These are phyloP conservation scores for Globisporangium radiosum DNA, from an alignment of 352 stramenopile species.

Conservation along the genomic window DNA sequence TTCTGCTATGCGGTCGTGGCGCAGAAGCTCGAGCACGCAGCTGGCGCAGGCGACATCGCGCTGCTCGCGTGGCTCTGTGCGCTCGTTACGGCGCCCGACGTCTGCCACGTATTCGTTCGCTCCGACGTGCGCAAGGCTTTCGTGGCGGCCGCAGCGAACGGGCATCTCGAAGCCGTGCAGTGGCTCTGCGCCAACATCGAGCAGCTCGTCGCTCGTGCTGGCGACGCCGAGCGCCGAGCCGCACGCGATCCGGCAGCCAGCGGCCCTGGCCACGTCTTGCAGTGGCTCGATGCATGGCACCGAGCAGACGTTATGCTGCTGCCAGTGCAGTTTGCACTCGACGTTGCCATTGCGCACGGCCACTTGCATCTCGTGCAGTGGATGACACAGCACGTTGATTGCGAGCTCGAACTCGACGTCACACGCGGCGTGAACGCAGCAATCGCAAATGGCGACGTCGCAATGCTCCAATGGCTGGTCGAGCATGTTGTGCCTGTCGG, in stretches of 20 bases:
- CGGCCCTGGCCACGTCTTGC: conserved; percentile 15
- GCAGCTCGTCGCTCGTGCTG: not conserved
- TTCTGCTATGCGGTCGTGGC: not conserved
- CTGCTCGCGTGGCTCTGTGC: not conserved
- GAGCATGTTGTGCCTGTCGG: too few relatives aligned
- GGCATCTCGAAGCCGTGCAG: not conserved
- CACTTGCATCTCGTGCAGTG: not conserved
- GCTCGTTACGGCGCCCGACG: not conserved
- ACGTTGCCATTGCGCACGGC: not conserved
- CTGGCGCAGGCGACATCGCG: not conserved
- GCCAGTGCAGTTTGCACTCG: not conserved
- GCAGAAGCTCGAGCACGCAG: not conserved
- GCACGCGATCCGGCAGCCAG: conserved; percentile 18
- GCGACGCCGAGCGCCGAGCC: not conserved
- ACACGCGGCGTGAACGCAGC: too few relatives aligned
- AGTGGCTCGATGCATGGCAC: conserved; percentile 22
- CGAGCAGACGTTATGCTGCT: not conserved
- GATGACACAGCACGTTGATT: not conserved
- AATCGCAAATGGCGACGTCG: too few relatives aligned
- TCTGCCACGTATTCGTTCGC: not conserved
- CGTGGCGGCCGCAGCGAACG: not conserved
- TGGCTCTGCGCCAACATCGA: not conserved
- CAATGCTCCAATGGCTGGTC: too few relatives aligned
- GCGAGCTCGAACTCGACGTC: too few relatives aligned
- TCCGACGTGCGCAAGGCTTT: not conserved